Base-by-base conservation (phyloP, 148 eudicot genomes). In the Vaccinium corymbosum region DNA sequence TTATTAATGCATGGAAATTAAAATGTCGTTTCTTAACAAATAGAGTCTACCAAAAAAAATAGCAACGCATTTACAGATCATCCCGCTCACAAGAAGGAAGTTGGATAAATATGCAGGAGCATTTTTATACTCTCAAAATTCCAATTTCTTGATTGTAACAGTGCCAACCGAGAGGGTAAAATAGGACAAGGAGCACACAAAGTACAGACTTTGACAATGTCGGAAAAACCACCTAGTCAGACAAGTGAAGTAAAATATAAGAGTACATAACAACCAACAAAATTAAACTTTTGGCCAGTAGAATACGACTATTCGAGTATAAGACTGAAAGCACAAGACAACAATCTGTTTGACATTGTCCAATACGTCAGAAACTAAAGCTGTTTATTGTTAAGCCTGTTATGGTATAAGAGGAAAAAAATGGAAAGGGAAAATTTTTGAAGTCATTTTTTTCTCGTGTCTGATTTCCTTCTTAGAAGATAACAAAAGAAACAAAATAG, bases 41-140 rank as follows among this genome's bases (percentile, higher is more conserved):
- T 29, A 14, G 53, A 52, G 7, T 52, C 80, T 13, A 78, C 62
- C 77, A 14, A 52, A 25, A 25, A 25, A 14, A 4, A 68, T 27
- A 13, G 15, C 42, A 7, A 25, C 27, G 12, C 46, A 78, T 4
- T 13, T 19, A 17, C 78, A 78, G 80, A 78, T 53, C 12, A 78
- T 78, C 32, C 35, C 22, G n/a, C 80, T 32, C 46, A 78, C 14
- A 22, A 12, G 32, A 50, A 52, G 62, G 35, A 29, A 52, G 46
- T 78, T 52, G 32, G 57, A 50, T 76, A 35, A 76, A 22, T 22
- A 27, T 27, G 35, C 80, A 78, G 80, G 61, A 49, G 32, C 79
- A 76, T 49, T 10, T 22, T 17, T 1, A 1, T 9, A 10, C 1
- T 35, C 38, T 52, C 52, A 32, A 52, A 25, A 17, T 14, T 78